Evolutionary conservation across 257 asterid species (phyloP).

Genomic region (Nemophila menziesii): DNA sequence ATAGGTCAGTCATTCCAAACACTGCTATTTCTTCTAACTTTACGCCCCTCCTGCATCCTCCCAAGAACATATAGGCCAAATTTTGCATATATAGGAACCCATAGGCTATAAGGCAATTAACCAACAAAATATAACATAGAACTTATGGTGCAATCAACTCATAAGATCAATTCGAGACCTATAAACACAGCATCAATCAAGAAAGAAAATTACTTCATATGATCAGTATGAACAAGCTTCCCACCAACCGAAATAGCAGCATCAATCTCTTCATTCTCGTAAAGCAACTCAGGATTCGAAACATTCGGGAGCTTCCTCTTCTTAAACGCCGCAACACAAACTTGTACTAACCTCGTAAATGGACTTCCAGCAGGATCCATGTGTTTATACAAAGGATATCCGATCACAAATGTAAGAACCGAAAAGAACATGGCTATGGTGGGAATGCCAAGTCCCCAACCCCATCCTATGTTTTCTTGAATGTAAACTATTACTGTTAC

Average conservation of each 20-base stretch:
- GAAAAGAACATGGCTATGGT: conserved; percentile 53
- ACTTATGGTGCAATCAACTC: too few species aligned
- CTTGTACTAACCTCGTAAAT: conserved; percentile 60
- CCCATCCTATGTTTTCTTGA: conserved; percentile 79
- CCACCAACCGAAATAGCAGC: conserved; percentile 45
- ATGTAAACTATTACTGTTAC: conserved; percentile 53
- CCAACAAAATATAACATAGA: too few species aligned
- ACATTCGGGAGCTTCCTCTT: conserved; percentile 38
- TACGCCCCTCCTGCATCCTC: too few species aligned
- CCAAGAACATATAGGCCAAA: too few species aligned
- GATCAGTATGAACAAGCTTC: conserved; percentile 36
- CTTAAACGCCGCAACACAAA: conserved; percentile 46
- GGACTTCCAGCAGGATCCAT: conserved; percentile 75
- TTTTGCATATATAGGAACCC: too few species aligned
- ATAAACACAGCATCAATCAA: too few species aligned
- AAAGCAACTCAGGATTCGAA: conserved; percentile 21
- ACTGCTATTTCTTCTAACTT: too few species aligned
- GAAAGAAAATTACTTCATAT: conserved; percentile 29
- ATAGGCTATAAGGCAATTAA: too few species aligned
- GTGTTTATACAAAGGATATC: conserved; percentile 56
- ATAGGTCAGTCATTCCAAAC: too few species aligned
- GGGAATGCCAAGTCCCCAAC: conserved; percentile 80
- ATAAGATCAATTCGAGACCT: too few species aligned
- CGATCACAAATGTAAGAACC: conserved; percentile 34
- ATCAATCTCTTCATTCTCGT: conserved; percentile 42